A percentile compares a stretch with the other conserved stretches of the same genome.
Conservation (phyloP, 257 asterid species). For the Scutellaria galericulata region DNA sequence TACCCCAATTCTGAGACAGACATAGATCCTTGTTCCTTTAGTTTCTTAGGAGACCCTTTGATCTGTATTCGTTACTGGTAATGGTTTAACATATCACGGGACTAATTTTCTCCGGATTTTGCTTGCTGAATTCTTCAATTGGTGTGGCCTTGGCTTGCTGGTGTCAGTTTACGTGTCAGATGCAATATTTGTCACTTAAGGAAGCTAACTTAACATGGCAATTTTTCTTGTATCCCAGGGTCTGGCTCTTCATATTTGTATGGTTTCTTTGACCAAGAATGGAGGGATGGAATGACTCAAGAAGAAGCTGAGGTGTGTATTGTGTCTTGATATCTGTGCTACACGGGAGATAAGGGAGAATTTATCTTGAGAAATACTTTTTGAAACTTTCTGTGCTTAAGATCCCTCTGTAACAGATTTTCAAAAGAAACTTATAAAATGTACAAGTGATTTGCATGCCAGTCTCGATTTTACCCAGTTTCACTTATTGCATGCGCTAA, state of each 20-base stretch:
- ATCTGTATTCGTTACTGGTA: neutral
- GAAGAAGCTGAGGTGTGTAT: slow-evolving; percentile 85
- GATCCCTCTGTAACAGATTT: neutral
- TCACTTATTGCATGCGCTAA: neutral
- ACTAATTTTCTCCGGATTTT: neutral
- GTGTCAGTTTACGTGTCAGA: slow-evolving; percentile 1
- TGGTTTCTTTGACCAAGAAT: slow-evolving; percentile 85
- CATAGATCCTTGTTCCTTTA: neutral
- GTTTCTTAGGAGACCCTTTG: neutral
- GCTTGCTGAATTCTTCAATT: neutral
- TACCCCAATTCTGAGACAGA: neutral
- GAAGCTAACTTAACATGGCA: slow-evolving; percentile 21
- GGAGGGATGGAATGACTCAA: slow-evolving; percentile 88
- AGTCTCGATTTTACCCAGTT: neutral
- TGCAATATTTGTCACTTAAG: slow-evolving; percentile 4
- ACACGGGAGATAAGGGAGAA: neutral
- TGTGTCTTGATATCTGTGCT: slow-evolving; percentile 17
- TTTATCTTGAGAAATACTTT: slow-evolving; percentile 4
- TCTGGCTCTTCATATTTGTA: slow-evolving; percentile 83
- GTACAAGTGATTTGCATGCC: slow-evolving; percentile 13
- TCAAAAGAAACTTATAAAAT: neutral
- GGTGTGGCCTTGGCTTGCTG: slow-evolving; percentile 15
- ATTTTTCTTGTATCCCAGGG: slow-evolving; percentile 49
- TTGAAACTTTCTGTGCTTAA: neutral
- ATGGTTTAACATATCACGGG: slow-evolving; percentile 3